Evolutionary conservation across 2,329 filamentous ascomycete species (phyloP).

Genomic region (Cordyceps cicadae): DNA sequence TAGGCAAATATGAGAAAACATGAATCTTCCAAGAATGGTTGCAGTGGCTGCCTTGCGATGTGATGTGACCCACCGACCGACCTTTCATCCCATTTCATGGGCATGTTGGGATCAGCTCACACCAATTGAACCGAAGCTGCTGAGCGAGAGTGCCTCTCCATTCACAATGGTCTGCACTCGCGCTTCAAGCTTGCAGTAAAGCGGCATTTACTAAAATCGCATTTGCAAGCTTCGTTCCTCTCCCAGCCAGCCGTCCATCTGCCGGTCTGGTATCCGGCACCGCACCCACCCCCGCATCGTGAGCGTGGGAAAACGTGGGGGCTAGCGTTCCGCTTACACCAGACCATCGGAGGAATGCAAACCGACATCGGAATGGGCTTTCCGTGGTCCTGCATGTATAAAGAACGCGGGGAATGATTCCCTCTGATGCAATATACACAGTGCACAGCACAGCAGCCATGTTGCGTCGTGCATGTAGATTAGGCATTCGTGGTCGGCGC

Average conservation of each 20-base stretch:
- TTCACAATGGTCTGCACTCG: neutral
- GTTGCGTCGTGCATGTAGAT: neutral
- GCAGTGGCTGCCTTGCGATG: neutral
- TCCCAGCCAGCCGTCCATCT: neutral
- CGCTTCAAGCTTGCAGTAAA: neutral
- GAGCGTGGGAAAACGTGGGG: neutral
- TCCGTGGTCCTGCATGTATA: neutral
- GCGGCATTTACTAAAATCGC: neutral
- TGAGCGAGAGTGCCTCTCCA: too few species aligned
- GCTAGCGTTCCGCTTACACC: neutral
- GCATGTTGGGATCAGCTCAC: neutral
- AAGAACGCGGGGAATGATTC: neutral
- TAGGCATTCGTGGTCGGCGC: neutral
- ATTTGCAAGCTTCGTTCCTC: neutral
- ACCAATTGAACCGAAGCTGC: too few species aligned
- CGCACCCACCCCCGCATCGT: neutral
- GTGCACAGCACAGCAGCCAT: neutral
- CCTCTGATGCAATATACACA: neutral
- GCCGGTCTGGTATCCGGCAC: neutral
- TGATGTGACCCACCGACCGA: too few species aligned
- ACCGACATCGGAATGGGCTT: conserved; percentile 1
- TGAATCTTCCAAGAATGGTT: conserved; percentile 18
- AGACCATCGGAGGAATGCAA: neutral
- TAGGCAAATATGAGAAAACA: conserved; percentile 30
- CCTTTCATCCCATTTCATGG: neutral